phyloP scores from a whole-genome alignment of 805 yeast species.

The Wickerhamia fluorescens region DNA sequence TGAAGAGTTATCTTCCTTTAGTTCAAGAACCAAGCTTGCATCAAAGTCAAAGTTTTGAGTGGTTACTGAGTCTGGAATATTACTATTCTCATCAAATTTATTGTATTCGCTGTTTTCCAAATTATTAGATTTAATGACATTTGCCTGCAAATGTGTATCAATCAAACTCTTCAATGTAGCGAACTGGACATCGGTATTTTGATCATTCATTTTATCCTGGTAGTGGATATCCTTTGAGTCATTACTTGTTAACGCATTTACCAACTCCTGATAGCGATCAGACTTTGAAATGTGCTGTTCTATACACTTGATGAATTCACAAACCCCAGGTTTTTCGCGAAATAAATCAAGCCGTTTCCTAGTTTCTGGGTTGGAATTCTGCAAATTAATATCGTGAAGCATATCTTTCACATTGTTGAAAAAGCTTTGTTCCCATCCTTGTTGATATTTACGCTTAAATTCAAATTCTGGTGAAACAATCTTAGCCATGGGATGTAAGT shows the following conservation, averaged over 20 bases:
- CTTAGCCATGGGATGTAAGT: slow-evolving; percentile 25
- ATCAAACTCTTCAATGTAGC: slow-evolving; percentile 16
- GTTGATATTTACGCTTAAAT: too few relatives aligned
- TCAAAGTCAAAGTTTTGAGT: slow-evolving; percentile 5
- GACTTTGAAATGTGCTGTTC: slow-evolving; percentile 14
- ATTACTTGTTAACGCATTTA: slow-evolving; percentile 7
- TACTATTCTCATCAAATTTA: too few relatives aligned
- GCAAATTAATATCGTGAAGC: slow-evolving; percentile 20
- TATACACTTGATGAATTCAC: slow-evolving; percentile 12
- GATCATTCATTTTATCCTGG: too few relatives aligned
- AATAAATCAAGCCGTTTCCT: slow-evolving; percentile 9
- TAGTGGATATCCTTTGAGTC: slow-evolving; percentile 9
- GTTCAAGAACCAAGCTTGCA: too few relatives aligned
- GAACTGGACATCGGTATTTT: slow-evolving; percentile 18
- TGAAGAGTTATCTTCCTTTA: too few relatives aligned
- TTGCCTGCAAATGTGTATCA: not conserved
- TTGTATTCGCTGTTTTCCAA: not conserved
- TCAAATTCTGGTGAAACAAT: too few relatives aligned
- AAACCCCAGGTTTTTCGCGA: slow-evolving; percentile 10
- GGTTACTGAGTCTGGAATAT: too few relatives aligned
- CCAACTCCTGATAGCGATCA: slow-evolving; percentile 17
- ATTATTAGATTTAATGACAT: not conserved
- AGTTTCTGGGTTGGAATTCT: slow-evolving; percentile 9
- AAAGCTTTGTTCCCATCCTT: too few relatives aligned
- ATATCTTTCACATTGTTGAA: too few relatives aligned